Conservation (phyloP, 179 eudicot species). For the Spergularia azorica region DNA sequence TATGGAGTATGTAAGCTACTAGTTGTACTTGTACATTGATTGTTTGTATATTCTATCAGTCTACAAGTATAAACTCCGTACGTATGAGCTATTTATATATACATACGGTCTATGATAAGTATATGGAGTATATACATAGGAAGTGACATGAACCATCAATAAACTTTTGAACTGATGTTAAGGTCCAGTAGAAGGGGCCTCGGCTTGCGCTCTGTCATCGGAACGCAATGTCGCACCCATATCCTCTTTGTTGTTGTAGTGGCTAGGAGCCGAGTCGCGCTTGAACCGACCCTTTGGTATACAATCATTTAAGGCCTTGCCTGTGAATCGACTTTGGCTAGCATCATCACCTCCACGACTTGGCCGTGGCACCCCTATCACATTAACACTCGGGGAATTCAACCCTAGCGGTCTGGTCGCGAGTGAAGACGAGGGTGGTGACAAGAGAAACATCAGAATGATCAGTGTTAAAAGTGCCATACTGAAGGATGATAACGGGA, state of each 20-base stretch:
- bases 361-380: background rate
- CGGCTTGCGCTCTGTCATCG: background rate
- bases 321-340: background rate
- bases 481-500: too few species aligned
- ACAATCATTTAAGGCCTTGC: slow-evolving; percentile 21
- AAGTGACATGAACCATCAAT: too few species aligned
- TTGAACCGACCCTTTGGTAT: slow-evolving; percentile 20
- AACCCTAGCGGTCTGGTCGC: slow-evolving; percentile 17
- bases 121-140: too few species aligned
- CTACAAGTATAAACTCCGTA: too few species aligned
- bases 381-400: background rate
- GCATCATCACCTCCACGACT: background rate
- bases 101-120: too few species aligned
- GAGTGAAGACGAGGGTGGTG: background rate
- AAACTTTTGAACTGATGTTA: too few species aligned
- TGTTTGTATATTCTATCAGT: too few species aligned
- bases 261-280: slow-evolving; percentile 23
- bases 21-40: too few species aligned
- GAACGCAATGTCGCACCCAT: slow-evolving; percentile 26
- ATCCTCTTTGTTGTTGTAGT: slow-evolving; percentile 5
- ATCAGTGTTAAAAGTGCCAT: slow-evolving; percentile 19
- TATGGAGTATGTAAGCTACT: too few species aligned
- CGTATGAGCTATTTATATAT: too few species aligned
- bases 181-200: background rate
- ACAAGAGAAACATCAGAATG: background rate